Evolutionary conservation across 768 basidiomycete species (phyloP).

Genomic region (Mycena rebaudengoi): DNA sequence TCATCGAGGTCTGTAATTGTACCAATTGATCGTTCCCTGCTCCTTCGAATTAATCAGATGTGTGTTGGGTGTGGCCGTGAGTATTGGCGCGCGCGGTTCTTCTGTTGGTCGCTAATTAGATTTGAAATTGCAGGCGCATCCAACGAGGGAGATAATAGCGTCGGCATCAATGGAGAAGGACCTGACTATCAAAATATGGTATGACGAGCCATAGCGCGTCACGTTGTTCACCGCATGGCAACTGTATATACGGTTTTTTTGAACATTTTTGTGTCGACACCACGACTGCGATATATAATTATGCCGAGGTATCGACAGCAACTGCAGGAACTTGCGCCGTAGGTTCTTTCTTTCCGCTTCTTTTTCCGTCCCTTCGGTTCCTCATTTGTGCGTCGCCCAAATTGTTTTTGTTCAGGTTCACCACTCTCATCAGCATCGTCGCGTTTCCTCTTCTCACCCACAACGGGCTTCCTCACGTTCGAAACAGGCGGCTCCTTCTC

Average conservation of each 20-base stretch:
- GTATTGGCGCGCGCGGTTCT: conserved; percentile 33
- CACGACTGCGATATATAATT: not conserved
- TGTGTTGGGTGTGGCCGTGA: conserved; percentile 84
- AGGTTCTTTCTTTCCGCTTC: conserved; percentile 16
- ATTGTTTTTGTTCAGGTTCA: not conserved
- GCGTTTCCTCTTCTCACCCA: conserved; percentile 24
- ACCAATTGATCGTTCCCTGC: not conserved
- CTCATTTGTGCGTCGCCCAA: not conserved
- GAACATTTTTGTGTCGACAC: not conserved
- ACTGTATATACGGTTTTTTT: too few relatives aligned
- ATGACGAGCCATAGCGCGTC: conserved; percentile 50
- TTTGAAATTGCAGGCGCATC: conserved; percentile 68
- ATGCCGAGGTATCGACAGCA: not conserved
- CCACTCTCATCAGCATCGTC: conserved; percentile 17
- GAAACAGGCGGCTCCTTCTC: not conserved
- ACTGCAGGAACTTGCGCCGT: not conserved
- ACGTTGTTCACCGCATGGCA: too few relatives aligned
- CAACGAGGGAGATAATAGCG: conserved; percentile 76
- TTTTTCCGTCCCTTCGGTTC: conserved; percentile 25
- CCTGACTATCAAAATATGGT: conserved; percentile 84
- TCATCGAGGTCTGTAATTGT: conserved; percentile 68
- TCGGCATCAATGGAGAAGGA: conserved; percentile 94
- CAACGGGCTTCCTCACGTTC: not conserved
- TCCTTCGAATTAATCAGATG: conserved; percentile 47
- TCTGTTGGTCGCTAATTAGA: not conserved